These are phyloP conservation scores for Zopfia rhizophila DNA, from an alignment of 2,329 filamentous ascomycete genomes.

Conservation along the genomic window DNA sequence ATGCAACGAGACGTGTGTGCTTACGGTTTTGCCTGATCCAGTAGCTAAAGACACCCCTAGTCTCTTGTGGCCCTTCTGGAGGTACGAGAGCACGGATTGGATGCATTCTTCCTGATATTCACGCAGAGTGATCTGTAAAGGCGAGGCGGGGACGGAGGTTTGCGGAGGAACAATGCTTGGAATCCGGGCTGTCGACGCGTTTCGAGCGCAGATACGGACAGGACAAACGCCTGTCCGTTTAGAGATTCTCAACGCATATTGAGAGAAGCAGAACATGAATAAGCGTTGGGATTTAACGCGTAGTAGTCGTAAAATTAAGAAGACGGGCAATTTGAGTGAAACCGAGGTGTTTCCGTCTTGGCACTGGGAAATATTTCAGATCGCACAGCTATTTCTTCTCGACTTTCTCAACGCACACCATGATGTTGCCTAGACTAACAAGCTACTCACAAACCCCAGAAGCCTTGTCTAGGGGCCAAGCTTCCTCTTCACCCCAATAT, in stretches of 20 bases:
- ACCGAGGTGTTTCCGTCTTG: conserved; percentile 22
- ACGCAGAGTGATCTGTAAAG: conserved; percentile 69
- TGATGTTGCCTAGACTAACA: conserved; percentile 12
- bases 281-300: conserved; percentile 6
- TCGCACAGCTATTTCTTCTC: conserved; percentile 4
- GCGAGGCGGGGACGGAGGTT: conserved; percentile 19
- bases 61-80: conserved; percentile 78
- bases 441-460: no score
- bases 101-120: conserved; percentile 94
- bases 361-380: background rate
- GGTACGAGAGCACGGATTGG: conserved; percentile 76
- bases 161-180: conserved; percentile 14
- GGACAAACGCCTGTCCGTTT: conserved; percentile 22
- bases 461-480: background rate
- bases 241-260: conserved; percentile 42
- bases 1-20: conserved; percentile 28
- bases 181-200: conserved; percentile 5
- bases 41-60: conserved; percentile 88
- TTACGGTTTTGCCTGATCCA: conserved; percentile 86
- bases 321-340: background rate
- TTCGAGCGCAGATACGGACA: conserved; percentile 19
- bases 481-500: conserved; percentile 1
- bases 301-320: conserved; percentile 31
- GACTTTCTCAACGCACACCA: conserved; percentile 19
- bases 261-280: conserved; percentile 44